A percentile compares a stretch with the other conserved stretches of the same genome.
phyloP scores from a whole-genome alignment of 106 monocot genomes.

The Dioscorea zingiberensis region DNA sequence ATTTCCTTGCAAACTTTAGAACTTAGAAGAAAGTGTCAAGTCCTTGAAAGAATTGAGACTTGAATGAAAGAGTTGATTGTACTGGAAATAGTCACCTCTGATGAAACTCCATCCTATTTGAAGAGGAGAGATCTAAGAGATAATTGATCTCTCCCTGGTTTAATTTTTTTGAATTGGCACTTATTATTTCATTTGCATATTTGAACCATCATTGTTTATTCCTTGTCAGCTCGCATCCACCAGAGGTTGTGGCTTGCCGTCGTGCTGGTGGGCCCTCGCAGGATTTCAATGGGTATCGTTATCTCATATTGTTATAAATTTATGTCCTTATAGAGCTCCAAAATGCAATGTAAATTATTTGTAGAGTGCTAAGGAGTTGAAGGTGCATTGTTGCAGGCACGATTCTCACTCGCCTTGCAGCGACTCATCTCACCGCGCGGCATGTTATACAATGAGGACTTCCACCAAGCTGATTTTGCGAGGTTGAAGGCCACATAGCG shows the following conservation, averaged over 20 bases:
- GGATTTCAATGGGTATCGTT: slow-evolving; percentile 56
- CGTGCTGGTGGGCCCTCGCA: slow-evolving; percentile 81
- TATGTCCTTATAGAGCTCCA: background rate
- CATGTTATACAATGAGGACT: slow-evolving; percentile 45
- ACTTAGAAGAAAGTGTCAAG: no score
- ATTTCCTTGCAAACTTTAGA: no score
- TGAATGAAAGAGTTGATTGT: no score
- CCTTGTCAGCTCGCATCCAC: slow-evolving; percentile 36
- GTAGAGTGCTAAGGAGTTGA: background rate
- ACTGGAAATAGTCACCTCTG: no score
- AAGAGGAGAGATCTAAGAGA: no score
- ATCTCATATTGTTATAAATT: background rate
- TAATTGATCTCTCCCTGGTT: no score
- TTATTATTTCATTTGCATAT: background rate
- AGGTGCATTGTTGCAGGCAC: slow-evolving; percentile 29
- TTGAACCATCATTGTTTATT: background rate
- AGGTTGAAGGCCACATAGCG: slow-evolving; percentile 39
- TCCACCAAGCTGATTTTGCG: slow-evolving; percentile 20
- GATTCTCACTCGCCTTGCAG: slow-evolving; percentile 55
- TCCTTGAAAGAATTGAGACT: no score
- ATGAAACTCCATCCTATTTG: no score
- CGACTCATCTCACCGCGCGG: slow-evolving; percentile 65
- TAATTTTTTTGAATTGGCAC: no score
- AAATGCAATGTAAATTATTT: no score
- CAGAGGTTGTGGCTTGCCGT: slow-evolving; percentile 42